phyloP scores from a whole-genome alignment of 306 rosid species.

The Fragaria iinumae region DNA sequence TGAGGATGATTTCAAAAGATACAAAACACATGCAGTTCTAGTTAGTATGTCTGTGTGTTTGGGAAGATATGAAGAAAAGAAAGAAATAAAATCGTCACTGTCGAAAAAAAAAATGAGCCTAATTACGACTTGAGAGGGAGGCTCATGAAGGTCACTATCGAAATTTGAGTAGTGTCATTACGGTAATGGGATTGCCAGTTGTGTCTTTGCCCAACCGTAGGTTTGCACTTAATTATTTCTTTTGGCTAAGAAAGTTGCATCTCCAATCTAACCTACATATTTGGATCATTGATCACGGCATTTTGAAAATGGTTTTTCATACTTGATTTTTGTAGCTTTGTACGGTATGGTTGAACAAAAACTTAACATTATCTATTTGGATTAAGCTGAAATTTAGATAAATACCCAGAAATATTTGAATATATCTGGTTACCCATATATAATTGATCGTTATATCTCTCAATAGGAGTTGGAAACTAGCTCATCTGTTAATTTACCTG shows the following conservation, averaged over 20 bases:
- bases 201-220: not conserved
- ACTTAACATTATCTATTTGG: too few relatives aligned
- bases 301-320: not conserved
- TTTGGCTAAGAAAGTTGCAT: not conserved
- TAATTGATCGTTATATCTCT: not conserved
- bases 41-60: not conserved
- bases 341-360: not conserved
- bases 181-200: not conserved
- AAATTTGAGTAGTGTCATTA: not conserved
- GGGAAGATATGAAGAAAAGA: not conserved
- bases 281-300: not conserved
- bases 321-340: not conserved
- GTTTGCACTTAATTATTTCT: not conserved
- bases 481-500: not conserved
- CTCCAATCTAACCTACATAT: constrained; percentile 9
- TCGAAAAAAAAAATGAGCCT: not conserved
- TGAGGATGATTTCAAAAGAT: not conserved
- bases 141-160: not conserved
- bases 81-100: not conserved
- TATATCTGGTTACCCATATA: too few relatives aligned
- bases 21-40: not conserved
- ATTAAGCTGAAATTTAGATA: too few relatives aligned
- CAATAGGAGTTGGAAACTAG: not conserved
- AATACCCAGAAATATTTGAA: too few relatives aligned
- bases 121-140: not conserved